These are phyloP conservation scores for Salix koriyanagi DNA, from an alignment of 345 rosid genomes.

Conservation along the genomic window DNA sequence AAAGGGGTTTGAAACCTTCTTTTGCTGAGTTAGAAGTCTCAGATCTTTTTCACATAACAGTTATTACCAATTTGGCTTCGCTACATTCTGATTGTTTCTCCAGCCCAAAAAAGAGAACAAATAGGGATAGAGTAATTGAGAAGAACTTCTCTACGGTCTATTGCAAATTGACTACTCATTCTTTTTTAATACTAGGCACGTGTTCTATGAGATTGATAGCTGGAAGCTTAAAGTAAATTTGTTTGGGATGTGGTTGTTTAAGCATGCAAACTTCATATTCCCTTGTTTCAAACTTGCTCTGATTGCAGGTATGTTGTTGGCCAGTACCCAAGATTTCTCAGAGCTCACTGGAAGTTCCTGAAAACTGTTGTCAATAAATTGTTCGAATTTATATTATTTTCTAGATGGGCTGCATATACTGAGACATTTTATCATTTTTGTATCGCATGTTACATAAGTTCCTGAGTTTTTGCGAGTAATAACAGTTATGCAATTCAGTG, in stretches of 20 bases:
- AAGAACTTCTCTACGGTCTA: neutral
- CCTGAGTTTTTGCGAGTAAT: neutral
- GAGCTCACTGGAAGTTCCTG: slow-evolving; percentile 98
- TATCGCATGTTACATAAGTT: neutral
- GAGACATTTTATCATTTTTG: neutral
- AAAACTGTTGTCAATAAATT: slow-evolving; percentile 97
- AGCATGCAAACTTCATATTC: neutral
- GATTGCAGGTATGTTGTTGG: slow-evolving; percentile 95
- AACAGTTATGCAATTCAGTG: neutral
- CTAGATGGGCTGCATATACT: neutral
- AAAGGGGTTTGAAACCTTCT: neutral
- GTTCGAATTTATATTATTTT: slow-evolving; percentile 54
- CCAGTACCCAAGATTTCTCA: slow-evolving; percentile 95
- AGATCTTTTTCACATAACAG: neutral
- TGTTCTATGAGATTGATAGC: neutral
- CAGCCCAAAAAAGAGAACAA: neutral
- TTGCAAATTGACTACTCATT: neutral
- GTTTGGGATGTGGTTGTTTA: neutral
- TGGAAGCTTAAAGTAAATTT: neutral
- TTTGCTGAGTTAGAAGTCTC: neutral
- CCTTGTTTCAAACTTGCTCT: slow-evolving; percentile 10
- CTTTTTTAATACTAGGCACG: neutral
- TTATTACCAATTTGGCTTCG: neutral
- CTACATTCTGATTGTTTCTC: neutral
- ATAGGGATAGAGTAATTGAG: neutral